Conservation (phyloP, 139 green algal genomes). For the Coelastrella sp. region DNA sequence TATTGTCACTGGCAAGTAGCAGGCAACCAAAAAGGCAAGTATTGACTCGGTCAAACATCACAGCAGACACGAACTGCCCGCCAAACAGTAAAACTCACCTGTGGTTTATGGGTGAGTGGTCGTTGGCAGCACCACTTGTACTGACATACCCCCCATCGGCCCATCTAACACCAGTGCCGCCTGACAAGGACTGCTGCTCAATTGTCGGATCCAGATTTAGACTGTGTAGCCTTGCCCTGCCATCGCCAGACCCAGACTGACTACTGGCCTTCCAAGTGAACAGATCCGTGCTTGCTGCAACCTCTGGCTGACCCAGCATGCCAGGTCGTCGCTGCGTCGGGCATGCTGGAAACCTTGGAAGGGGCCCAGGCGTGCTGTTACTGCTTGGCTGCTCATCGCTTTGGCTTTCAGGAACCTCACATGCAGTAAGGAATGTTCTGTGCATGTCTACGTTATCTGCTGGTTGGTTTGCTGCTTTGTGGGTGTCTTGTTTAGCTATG, state of each 20-base stretch:
- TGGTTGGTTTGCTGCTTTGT: background rate
- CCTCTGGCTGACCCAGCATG: background rate
- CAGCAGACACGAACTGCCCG: no score
- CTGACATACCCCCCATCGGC: background rate
- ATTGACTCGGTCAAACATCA: no score
- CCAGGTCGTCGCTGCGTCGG: background rate
- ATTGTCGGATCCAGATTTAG: background rate
- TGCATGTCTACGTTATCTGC: background rate
- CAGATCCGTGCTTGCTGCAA: slow-evolving; percentile 24
- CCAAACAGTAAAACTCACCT: background rate
- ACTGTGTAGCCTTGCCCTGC: background rate
- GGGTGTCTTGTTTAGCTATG: background rate
- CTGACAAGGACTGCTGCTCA: background rate
- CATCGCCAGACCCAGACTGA: background rate
- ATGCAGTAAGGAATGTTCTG: slow-evolving; percentile 14
- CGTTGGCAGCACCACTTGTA: background rate
- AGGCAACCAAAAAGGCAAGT: no score
- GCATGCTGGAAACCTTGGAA: background rate
- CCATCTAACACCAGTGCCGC: background rate
- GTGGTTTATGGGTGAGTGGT: background rate
- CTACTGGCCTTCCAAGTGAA: background rate
- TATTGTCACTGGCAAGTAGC: no score
- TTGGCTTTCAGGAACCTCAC: slow-evolving; percentile 1
- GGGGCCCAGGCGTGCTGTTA: background rate
- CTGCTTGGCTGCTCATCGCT: slow-evolving; percentile 11